Base-by-base conservation (phyloP, 352 stramenopile genomes). In the Globisporangium cederbergense region DNA sequence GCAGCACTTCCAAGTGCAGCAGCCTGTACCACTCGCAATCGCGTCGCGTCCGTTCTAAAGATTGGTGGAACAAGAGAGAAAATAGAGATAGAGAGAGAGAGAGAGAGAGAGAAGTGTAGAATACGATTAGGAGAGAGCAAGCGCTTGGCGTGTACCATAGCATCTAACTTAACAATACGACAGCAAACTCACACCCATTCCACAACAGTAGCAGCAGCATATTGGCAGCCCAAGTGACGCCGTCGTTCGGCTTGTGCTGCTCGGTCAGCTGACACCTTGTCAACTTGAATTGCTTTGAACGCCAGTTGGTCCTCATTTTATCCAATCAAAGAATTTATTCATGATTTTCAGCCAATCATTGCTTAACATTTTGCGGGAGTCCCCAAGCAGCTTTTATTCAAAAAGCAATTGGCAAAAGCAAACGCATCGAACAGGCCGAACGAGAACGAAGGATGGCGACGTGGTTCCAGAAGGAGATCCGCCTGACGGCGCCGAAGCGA, bases 391-490 rank as follows among this genome's bases (percentile, higher is more conserved):
- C 52, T 16, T 46, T 10, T 58, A 32, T 10, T 58, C 52, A 57
- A 18, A 57, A 32, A 62, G 57, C 57, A 62, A 62, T 43, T 45
- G 32, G 40, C 25, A 49, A 43, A 25, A 42, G 36, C 36, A 10
- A 42, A 42, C 36, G 36, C 36, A 42, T 42, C 36, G 10, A 38
- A 42, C 10, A 42, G n/a, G 4, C 32, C 4, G 32, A 36, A 36
- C 32, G 46, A 7, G 18, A 36, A 46, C 28, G 60, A 65, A 45
- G 14, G 22, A 90, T 84, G 73, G 67, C 79, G 64, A 90, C 74
- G 46, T 95, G 86, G 86, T 84, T 95, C 66, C 86, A 95, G 75
- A 95, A 93, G 76, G 83, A 95, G 81, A 92, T 95, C 70, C 79
- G 80, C 57, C 68, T 95, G 14, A 90, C 77, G 66, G 86, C 86